Evolutionary conservation across 805 yeast genomes (phyloP), one percentile per base, ranked within the genome.

Genomic region (Starmerella geochares): DNA sequence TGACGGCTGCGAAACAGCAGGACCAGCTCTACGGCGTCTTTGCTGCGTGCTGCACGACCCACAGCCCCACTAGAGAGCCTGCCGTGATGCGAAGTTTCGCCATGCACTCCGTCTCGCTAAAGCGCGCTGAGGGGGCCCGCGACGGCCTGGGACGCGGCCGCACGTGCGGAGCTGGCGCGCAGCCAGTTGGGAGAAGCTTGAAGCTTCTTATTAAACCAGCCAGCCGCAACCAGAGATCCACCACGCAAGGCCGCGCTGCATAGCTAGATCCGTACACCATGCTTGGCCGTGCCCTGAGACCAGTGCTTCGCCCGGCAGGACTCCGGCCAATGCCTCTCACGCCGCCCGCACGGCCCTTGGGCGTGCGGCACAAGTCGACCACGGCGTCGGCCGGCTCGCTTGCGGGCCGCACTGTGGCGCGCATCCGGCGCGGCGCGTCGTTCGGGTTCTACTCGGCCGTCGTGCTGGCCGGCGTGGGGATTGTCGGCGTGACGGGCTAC

Each of bases 401-500:
- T 20, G 58, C 55, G 2, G 54, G 49, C 21, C 51, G 49, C 25
- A 11, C 48, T 6, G 47, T 46, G 7, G 54, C 53, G 13, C 40
- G 45, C 29, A 23, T 49, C 7, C 49, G 56, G 4, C 54, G 62
- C 8, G 64, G 64, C 14, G 57, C 63, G n/a, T 53, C 65, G 29
- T 65, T 66, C 51, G 53, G 61, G 11, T 60, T 63, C 50, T 64
- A 60, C 50, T 49, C 65, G 11, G 61, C 59, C n/a, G 47, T 66
- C 16, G 68, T 66, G 16, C 40, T 65, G 13, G 63, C 55, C 4
- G 70, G 68, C 4, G 47, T 66, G 8, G 70, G 66, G 3, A 50
- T 65, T 24, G 50, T 65, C 3, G 74, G 80, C 41, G 65, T 80
- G 51, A 77, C 87, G 19, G 71, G 85, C 8, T 88, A 85, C 64